Percentiles rank a stretch among this genome's conserved stretches.
phyloP scores from a whole-genome alignment of 1,139 yeast genomes.

The Magnusiomyces sp. region DNA sequence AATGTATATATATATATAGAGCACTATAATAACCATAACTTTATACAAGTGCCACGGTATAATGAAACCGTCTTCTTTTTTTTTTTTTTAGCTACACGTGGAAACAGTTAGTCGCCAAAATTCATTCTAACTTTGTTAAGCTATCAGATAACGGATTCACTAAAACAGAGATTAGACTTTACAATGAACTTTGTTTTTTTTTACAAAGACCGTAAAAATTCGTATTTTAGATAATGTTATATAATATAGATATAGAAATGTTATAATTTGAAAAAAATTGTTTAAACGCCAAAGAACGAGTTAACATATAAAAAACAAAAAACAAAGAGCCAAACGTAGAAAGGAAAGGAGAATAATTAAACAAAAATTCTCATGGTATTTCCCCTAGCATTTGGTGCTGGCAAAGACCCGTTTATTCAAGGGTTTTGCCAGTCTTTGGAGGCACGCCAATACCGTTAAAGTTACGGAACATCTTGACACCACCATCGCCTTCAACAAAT shows the following conservation, averaged over 20 bases:
- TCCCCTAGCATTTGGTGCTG: too few species aligned
- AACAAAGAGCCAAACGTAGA: too few species aligned
- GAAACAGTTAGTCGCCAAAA: slow-evolving; percentile 12
- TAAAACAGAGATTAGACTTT: too few species aligned
- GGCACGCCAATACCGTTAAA: slow-evolving; percentile 46
- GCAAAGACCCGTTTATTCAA: not conserved
- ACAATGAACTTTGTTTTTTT: too few species aligned
- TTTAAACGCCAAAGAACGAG: not conserved
- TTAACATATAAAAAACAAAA: not conserved
- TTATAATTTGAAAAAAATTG: not conserved
- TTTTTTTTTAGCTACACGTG: slow-evolving; percentile 3
- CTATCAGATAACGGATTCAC: not conserved
- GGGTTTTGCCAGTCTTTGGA: slow-evolving; percentile 16
- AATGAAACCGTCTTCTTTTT: too few species aligned
- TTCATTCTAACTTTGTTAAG: not conserved
- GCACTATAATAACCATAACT: too few species aligned
- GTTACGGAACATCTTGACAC: slow-evolving; percentile 72
- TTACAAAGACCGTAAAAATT: too few species aligned
- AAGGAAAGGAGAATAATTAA: too few species aligned
- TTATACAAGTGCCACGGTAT: too few species aligned
- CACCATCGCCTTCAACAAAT: slow-evolving; percentile 74
- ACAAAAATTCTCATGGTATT: too few species aligned
- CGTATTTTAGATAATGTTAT: too few species aligned
- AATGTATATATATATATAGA: too few species aligned
- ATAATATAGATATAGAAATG: not conserved